Percentiles rank a stretch among this genome's conserved stretches.
Conservation (phyloP, 495 filamentous ascomycete genomes). For the Ascobolus immersus region DNA sequence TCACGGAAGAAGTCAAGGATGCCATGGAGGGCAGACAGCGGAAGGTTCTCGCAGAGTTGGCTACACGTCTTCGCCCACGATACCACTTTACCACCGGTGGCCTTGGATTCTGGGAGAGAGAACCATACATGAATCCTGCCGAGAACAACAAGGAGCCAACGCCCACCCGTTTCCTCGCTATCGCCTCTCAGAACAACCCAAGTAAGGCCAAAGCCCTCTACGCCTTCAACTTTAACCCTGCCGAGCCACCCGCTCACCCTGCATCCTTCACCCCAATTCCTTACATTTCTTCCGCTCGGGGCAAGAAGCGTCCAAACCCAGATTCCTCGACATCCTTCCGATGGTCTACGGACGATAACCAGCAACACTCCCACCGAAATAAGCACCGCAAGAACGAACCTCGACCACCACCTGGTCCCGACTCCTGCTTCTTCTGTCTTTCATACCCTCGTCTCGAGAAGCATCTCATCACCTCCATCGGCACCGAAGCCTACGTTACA, state of each 20-base stretch:
- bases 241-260: slow-evolving; percentile 32
- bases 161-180: slow-evolving; percentile 67
- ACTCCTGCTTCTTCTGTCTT: slow-evolving; percentile 82
- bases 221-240: slow-evolving; percentile 56
- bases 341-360: slow-evolving; percentile 24
- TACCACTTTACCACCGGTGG: slow-evolving; percentile 64
- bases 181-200: slow-evolving; percentile 48
- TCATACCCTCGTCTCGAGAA: slow-evolving; percentile 55
- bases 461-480: slow-evolving; percentile 75
- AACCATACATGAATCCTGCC: slow-evolving; percentile 38
- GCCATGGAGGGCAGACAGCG: slow-evolving; percentile 17
- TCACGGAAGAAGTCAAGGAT: no score
- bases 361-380: slow-evolving; percentile 9
- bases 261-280: background rate
- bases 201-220: slow-evolving; percentile 67
- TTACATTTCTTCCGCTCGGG: background rate
- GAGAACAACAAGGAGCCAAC: background rate
- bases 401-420: slow-evolving; percentile 19
- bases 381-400: slow-evolving; percentile 16
- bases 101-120: slow-evolving; percentile 56
- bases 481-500: slow-evolving; percentile 59
- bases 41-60: slow-evolving; percentile 31
- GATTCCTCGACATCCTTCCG: slow-evolving; percentile 33
- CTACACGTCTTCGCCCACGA: slow-evolving; percentile 46
- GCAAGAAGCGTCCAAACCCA: slow-evolving; percentile 34